These are phyloP conservation scores for Aspergillus sp. DNA, from an alignment of 2,329 filamentous ascomycete genomes.

Conservation along the genomic window DNA sequence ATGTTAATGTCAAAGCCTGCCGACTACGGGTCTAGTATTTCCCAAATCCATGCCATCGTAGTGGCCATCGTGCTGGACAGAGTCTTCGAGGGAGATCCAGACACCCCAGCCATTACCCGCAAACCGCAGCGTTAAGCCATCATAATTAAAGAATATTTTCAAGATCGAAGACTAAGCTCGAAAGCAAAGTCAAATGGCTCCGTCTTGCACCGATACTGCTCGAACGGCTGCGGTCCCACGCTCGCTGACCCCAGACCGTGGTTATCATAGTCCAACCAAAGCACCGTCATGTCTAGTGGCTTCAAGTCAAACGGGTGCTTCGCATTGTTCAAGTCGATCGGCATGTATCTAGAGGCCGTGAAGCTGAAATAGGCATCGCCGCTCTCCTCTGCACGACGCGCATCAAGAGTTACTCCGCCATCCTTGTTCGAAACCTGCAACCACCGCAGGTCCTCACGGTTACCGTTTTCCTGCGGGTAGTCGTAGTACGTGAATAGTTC, in stretches of 20 bases:
- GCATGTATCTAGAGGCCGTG: conserved; percentile 55
- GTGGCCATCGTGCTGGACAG: background rate
- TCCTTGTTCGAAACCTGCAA: conserved; percentile 30
- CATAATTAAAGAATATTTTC: background rate
- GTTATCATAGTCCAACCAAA: conserved; percentile 32
- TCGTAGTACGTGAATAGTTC: conserved; percentile 62
- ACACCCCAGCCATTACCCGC: background rate
- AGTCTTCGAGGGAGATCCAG: too few relatives aligned
- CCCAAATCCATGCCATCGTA: background rate
- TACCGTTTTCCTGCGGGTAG: conserved; percentile 67
- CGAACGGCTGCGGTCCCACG: conserved; percentile 4
- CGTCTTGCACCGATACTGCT: conserved; percentile 1
- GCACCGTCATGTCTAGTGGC: conserved; percentile 19
- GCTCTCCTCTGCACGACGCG: conserved; percentile 35
- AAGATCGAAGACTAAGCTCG: conserved; percentile 1
- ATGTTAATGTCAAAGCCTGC: conserved; percentile 11
- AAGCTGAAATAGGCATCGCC: conserved; percentile 51
- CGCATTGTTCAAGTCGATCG: conserved; percentile 56
- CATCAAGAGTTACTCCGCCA: background rate
- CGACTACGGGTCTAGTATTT: background rate
- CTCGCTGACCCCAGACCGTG: conserved; percentile 31
- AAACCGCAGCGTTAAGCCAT: background rate
- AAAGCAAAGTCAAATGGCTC: conserved; percentile 7
- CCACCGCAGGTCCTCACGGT: conserved; percentile 62
- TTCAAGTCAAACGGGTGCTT: conserved; percentile 64